Percentiles rank a stretch among this genome's conserved stretches.
Conservation (phyloP, 192 early-diverging fungal genomes). For the Coemansia sp. region DNA sequence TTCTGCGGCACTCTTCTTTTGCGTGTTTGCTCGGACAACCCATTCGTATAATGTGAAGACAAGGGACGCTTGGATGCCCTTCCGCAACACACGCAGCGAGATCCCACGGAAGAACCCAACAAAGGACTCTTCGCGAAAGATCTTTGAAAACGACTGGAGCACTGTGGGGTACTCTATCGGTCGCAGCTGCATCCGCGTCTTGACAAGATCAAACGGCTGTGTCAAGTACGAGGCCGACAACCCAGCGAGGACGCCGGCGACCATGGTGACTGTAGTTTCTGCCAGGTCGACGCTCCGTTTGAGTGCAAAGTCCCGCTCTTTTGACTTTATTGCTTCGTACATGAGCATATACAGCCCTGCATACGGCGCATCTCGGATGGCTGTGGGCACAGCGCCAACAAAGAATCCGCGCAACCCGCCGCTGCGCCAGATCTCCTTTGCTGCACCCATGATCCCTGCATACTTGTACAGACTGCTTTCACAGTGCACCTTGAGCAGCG, state of each 20-base stretch:
- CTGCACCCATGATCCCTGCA: conserved; percentile 66
- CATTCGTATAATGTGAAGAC: conserved; percentile 93
- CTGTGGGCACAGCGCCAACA: conserved; percentile 84
- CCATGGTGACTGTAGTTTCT: conserved; percentile 63
- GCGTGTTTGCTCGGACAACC: conserved; percentile 33
- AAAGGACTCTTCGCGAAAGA: conserved; percentile 69
- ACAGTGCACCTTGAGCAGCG: conserved; percentile 87
- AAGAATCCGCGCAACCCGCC: conserved; percentile 82
- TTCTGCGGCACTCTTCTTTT: neutral
- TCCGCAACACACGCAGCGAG: conserved; percentile 76
- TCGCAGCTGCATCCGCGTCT: conserved; percentile 90
- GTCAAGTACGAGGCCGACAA: conserved; percentile 77
- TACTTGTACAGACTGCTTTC: conserved; percentile 90
- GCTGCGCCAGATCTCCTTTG: conserved; percentile 64
- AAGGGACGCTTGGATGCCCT: conserved; percentile 82
- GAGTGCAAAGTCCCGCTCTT: conserved; percentile 40
- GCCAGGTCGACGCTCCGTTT: conserved; percentile 44
- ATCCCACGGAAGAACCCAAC: conserved; percentile 84
- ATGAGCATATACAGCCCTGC: conserved; percentile 89
- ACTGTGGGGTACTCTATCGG: conserved; percentile 66
- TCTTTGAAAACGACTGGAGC: conserved; percentile 48
- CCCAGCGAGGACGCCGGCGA: conserved; percentile 67
- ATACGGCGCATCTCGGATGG: conserved; percentile 85
- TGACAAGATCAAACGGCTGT: conserved; percentile 93
- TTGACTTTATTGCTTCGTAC: conserved; percentile 77